Percentiles rank a stretch among this genome's conserved stretches.
Conservation (phyloP, 768 basidiomycete genomes). For the Kockovaella imperatae region DNA sequence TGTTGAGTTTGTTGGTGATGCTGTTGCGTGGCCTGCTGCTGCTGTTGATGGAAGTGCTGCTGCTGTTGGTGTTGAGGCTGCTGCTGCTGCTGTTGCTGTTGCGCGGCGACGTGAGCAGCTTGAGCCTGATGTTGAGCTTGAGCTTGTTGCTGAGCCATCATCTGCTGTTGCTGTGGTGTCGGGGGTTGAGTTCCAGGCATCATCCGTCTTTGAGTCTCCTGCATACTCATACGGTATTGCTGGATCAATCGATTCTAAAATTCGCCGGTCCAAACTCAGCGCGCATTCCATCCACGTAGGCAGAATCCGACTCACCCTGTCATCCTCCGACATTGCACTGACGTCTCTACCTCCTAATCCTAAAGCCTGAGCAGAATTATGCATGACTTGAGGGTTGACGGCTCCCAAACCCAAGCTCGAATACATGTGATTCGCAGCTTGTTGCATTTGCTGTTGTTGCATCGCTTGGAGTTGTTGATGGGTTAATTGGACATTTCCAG, state of each 20-base stretch:
- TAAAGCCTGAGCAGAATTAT: slow-evolving; percentile 20
- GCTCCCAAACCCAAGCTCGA: slow-evolving; percentile 22
- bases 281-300: neutral
- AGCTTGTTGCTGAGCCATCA: slow-evolving; percentile 3
- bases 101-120: too few species aligned
- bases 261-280: too few species aligned
- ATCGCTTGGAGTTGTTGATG: slow-evolving; percentile 6
- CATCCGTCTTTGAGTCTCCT: slow-evolving; percentile 25
- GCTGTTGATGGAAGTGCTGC: slow-evolving; percentile 6
- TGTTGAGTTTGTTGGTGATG: slow-evolving; percentile 14
- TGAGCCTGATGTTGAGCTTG: slow-evolving; percentile 6
- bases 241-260: slow-evolving; percentile 25
- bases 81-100: slow-evolving; percentile 13
- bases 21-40: slow-evolving; percentile 11
- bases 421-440: slow-evolving; percentile 30
- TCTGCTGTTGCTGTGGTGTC: slow-evolving; percentile 7
- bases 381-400: slow-evolving; percentile 27
- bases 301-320: slow-evolving; percentile 19
- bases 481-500: too few species aligned
- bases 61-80: slow-evolving; percentile 6
- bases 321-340: slow-evolving; percentile 23
- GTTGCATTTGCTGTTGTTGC: slow-evolving; percentile 18
- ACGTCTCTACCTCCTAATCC: slow-evolving; percentile 31
- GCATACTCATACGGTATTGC: slow-evolving; percentile 16
- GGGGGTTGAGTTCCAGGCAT: slow-evolving; percentile 6